Evolutionary conservation across 2,329 filamentous ascomycete genomes (phyloP).

Genomic region (Clarireedia homoeocarpa): DNA sequence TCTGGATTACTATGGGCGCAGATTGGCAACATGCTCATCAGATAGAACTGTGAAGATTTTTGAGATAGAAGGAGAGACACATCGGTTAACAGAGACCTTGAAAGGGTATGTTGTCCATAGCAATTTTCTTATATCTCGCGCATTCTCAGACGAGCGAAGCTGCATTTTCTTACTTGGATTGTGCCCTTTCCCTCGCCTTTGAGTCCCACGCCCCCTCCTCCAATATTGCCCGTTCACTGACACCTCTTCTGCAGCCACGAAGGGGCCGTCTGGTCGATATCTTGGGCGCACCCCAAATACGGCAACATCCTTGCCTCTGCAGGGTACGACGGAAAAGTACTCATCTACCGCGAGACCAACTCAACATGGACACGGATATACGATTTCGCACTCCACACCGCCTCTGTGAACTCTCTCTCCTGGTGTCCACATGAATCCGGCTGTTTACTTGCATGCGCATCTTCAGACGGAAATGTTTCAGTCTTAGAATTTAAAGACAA

Average conservation of each 20-base stretch:
- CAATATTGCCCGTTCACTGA: not conserved
- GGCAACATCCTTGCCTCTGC: slow-evolving; percentile 95
- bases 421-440: slow-evolving; percentile 97
- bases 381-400: slow-evolving; percentile 89
- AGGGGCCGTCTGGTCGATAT: slow-evolving; percentile 94
- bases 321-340: slow-evolving; percentile 94
- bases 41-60: slow-evolving; percentile 99
- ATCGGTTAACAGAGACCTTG: slow-evolving; percentile 83
- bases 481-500: slow-evolving; percentile 98
- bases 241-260: slow-evolving; percentile 60
- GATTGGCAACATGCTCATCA: slow-evolving; percentile 93
- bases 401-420: slow-evolving; percentile 90
- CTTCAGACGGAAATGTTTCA: slow-evolving; percentile 85
- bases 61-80: slow-evolving; percentile 88
- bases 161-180: no score
- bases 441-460: slow-evolving; percentile 89
- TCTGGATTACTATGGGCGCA: slow-evolving; percentile 95
- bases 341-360: slow-evolving; percentile 90
- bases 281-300: slow-evolving; percentile 98
- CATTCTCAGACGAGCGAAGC: not conserved
- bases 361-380: slow-evolving; percentile 78
- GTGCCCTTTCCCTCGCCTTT: not conserved
- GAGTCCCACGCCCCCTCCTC: not conserved
- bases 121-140: not conserved
- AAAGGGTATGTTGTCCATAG: slow-evolving; percentile 60